These are phyloP conservation scores for Psilocybe subaeruginosa DNA, from an alignment of 768 basidiomycete species.

Conservation along the genomic window DNA sequence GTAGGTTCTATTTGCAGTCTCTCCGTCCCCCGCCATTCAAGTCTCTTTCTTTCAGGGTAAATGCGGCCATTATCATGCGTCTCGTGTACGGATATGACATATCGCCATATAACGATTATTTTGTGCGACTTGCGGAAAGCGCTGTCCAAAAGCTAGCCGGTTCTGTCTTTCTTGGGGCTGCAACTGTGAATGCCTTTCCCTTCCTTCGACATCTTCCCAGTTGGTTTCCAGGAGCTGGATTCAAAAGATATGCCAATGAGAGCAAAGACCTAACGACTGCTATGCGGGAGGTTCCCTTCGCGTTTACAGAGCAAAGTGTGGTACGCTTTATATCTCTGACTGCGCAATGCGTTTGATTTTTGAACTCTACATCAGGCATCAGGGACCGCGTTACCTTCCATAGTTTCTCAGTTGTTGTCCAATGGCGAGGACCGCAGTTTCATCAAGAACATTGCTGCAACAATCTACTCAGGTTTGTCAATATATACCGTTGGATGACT, in stretches of 20 bases:
- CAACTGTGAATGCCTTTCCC: slow-evolving; percentile 15
- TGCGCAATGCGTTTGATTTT: not conserved
- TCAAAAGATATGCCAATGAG: slow-evolving; percentile 10
- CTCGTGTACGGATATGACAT: slow-evolving; percentile 17
- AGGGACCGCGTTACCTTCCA: slow-evolving; percentile 8
- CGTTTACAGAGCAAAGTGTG: slow-evolving; percentile 3
- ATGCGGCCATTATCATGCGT: slow-evolving; percentile 17
- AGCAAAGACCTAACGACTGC: slow-evolving; percentile 1
- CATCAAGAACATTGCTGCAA: slow-evolving; percentile 9
- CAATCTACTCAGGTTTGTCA: slow-evolving; percentile 13
- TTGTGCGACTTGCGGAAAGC: slow-evolving; percentile 14
- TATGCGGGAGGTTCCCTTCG: slow-evolving; percentile 4
- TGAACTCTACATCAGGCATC: not conserved
- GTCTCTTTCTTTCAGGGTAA: not conserved
- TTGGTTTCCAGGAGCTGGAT: slow-evolving; percentile 19
- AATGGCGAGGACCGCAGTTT: slow-evolving; percentile 7
- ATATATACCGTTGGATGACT: not conserved
- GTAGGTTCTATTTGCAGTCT: not conserved
- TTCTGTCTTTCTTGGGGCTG: slow-evolving; percentile 12
- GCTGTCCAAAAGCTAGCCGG: slow-evolving; percentile 5
- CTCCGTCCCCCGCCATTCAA: not conserved
- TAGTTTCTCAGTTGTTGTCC: slow-evolving; percentile 8
- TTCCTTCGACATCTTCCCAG: slow-evolving; percentile 16
- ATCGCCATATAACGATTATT: slow-evolving; percentile 14
- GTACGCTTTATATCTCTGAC: not conserved